A percentile compares a stretch with the other conserved stretches of the same genome.
Evolutionary conservation across 2,329 filamentous ascomycete genomes (phyloP).

Genomic region (Microsporum canis): DNA sequence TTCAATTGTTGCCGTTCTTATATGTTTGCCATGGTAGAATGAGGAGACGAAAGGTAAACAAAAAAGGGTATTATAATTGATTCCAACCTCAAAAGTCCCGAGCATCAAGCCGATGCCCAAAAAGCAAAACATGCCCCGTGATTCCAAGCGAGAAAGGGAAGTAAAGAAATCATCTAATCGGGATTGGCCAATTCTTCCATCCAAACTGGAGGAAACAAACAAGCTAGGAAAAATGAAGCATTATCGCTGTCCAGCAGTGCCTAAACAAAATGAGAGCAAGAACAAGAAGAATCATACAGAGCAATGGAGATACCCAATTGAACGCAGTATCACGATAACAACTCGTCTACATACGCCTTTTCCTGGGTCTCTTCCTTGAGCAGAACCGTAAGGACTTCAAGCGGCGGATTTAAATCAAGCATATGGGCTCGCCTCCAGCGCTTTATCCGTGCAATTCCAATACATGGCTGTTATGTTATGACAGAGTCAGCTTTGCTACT

Average conservation of each 20-base stretch:
- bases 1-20: too few relatives aligned
- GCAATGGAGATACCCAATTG: neutral
- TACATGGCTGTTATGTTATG: slow-evolving; percentile 55
- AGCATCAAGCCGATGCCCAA: neutral
- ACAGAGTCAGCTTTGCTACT: neutral
- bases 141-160: neutral
- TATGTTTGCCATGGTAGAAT: neutral
- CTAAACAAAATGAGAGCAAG: neutral
- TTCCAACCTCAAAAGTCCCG: neutral
- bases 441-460: slow-evolving; percentile 68
- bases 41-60: neutral
- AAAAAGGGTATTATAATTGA: neutral
- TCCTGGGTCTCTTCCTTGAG: slow-evolving; percentile 54
- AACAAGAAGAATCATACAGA: neutral
- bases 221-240: neutral
- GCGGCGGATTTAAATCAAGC: slow-evolving; percentile 73
- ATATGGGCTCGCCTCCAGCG: slow-evolving; percentile 79
- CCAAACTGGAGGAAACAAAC: neutral
- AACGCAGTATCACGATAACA: slow-evolving; percentile 20
- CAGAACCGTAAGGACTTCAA: slow-evolving; percentile 81
- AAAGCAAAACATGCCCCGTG: neutral
- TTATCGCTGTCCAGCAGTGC: neutral
- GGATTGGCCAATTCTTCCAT: neutral
- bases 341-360: slow-evolving; percentile 62
- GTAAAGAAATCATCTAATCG: neutral